A percentile compares a stretch with the other conserved stretches of the same genome.
Conservation (phyloP, 2,329 filamentous ascomycete species). For the Rutstroemia sydowiana region DNA sequence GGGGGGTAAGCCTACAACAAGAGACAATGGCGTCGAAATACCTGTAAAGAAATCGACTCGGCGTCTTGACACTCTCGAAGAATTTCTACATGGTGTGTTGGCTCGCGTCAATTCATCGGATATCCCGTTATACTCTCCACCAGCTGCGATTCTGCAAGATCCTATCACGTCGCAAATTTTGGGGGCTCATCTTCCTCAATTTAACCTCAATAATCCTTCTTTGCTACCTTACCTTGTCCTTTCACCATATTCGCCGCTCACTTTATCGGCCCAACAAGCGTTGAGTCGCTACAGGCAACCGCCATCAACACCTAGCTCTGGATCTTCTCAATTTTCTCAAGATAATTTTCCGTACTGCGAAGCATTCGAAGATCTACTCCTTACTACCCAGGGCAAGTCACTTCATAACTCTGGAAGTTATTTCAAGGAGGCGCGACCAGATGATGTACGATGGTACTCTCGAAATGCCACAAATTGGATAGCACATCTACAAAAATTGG, state of each 20-base stretch:
- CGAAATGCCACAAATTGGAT: constrained; percentile 14
- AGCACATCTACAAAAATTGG: constrained; percentile 8
- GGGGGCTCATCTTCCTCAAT: not conserved
- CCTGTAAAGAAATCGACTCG: constrained; percentile 11
- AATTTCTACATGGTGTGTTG: too few relatives aligned
- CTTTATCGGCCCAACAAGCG: constrained; percentile 12
- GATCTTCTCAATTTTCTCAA: not conserved
- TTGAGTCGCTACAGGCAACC: not conserved
- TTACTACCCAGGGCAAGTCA: constrained; percentile 12
- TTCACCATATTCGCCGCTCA: constrained; percentile 29
- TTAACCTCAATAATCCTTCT: constrained; percentile 18
- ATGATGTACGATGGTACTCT: not conserved
- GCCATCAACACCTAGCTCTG: too few relatives aligned
- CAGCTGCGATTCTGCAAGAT: not conserved
- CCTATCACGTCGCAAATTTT: constrained; percentile 36
- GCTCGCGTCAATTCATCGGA: constrained; percentile 13
- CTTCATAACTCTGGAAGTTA: not conserved
- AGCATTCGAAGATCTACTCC: constrained; percentile 29
- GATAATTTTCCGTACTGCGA: constrained; percentile 22
- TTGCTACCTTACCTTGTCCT: constrained; percentile 29
- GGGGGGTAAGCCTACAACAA: constrained; percentile 1
- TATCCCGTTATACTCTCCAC: constrained; percentile 24
- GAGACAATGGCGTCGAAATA: constrained; percentile 11
- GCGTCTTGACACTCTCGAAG: not conserved
- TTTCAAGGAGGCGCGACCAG: not conserved